Percentiles rank a stretch among this genome's conserved stretches.
These are phyloP conservation scores for Pterula multifida DNA, from an alignment of 1,284 basidiomycete genomes.

Conservation along the genomic window DNA sequence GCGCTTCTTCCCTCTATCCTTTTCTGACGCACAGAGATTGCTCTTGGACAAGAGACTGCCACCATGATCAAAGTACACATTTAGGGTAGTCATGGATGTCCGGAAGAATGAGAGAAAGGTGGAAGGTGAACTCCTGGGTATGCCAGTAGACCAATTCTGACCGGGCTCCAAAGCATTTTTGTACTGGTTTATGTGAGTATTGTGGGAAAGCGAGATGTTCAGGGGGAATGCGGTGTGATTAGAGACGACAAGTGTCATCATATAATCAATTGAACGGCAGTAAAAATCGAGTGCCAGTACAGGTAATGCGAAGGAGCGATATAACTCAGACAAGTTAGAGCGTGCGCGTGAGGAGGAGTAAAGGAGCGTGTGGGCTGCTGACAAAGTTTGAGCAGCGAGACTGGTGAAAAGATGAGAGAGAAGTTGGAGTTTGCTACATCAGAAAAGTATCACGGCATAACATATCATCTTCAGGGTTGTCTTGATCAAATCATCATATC, in stretches of 20 bases:
- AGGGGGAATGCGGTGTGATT: neutral
- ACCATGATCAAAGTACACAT: neutral
- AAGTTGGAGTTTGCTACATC: too few species aligned
- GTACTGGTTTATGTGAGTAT: neutral
- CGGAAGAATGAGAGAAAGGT: neutral
- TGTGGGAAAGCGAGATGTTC: neutral
- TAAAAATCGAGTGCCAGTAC: too few species aligned
- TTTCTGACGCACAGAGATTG: neutral
- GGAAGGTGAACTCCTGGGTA: neutral
- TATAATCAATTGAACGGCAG: neutral
- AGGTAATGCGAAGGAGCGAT: too few species aligned
- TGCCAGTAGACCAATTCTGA: neutral
- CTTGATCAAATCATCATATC: too few species aligned
- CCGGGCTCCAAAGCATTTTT: neutral
- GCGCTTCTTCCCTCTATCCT: neutral
- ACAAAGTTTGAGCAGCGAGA: too few species aligned
- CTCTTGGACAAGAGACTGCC: neutral
- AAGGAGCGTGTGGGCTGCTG: too few species aligned
- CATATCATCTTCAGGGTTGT: too few species aligned
- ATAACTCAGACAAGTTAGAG: too few species aligned
- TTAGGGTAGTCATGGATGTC: neutral
- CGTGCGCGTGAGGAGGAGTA: too few species aligned
- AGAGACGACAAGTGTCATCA: neutral
- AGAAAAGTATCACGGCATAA: too few species aligned
- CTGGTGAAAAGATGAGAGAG: too few species aligned